phyloP scores from a whole-genome alignment of 1,284 basidiomycete species.

The Moesziomyces sp. region DNA sequence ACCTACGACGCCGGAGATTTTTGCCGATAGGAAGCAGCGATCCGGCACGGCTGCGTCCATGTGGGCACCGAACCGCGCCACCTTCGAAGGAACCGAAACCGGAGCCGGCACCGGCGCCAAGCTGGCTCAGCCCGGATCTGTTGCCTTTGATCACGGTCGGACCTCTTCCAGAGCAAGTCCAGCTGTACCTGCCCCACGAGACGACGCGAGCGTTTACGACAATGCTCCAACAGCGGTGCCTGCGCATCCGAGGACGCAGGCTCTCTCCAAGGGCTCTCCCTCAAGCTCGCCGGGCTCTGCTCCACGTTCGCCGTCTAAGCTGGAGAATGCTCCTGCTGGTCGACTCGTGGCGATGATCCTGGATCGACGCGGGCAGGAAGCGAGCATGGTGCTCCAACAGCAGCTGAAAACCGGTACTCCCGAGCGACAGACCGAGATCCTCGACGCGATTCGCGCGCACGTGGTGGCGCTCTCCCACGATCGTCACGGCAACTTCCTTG shows the following conservation, averaged over 20 bases:
- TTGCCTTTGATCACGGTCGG: conserved; percentile 21
- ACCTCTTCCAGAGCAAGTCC: conserved; percentile 15
- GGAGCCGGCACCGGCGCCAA: not conserved
- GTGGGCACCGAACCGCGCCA: conserved; percentile 19
- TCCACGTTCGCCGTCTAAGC: conserved; percentile 11
- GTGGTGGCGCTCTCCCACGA: conserved; percentile 50
- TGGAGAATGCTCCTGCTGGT: conserved; percentile 17
- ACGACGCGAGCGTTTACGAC: not conserved
- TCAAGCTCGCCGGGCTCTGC: conserved; percentile 10
- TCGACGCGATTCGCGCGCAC: conserved; percentile 42
- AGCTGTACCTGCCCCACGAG: not conserved
- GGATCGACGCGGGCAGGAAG: conserved; percentile 45
- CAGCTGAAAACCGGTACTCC: conserved; percentile 49
- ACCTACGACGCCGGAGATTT: not conserved
- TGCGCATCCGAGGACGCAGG: not conserved
- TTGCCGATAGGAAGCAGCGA: not conserved
- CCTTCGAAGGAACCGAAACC: not conserved
- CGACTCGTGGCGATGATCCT: conserved; percentile 41
- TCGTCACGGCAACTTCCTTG: conserved; percentile 62
- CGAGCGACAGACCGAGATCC: conserved; percentile 35
- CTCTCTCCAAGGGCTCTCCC: conserved; percentile 12
- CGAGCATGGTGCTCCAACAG: conserved; percentile 60
- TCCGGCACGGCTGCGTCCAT: conserved; percentile 28
- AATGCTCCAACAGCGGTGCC: conserved; percentile 1
- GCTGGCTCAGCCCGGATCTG: conserved; percentile 11